Conservation (phyloP, 83 land plant genomes). For the Diphasiastrum complanatum region DNA sequence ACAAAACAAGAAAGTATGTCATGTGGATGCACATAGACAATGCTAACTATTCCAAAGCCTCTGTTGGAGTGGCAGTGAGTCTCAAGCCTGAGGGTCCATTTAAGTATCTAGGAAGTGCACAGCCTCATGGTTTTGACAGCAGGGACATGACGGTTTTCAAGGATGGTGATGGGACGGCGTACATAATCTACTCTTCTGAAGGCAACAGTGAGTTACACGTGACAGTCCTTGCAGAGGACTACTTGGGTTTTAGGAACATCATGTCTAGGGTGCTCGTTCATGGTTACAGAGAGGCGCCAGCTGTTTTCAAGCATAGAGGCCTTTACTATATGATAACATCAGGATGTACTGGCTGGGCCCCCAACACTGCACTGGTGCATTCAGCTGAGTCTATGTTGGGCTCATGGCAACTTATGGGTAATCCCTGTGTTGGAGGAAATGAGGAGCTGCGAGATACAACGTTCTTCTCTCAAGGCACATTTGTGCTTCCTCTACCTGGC, state of each 20-base stretch:
- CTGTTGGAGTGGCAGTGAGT: conserved; percentile 88
- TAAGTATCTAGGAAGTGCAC: conserved; percentile 66
- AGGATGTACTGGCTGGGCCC: conserved; percentile 97
- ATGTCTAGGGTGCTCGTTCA: conserved; percentile 60
- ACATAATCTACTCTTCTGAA: conserved; percentile 79
- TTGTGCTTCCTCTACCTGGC: conserved; percentile 84
- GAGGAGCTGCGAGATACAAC: conserved; percentile 59
- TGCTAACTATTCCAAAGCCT: conserved; percentile 86
- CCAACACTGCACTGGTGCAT: conserved; percentile 87
- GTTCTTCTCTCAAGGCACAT: conserved; percentile 87
- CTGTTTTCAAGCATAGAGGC: conserved; percentile 71
- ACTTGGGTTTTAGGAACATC: conserved; percentile 44
- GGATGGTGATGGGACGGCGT: conserved; percentile 83
- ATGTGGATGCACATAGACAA: conserved; percentile 99
- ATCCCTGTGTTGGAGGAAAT: conserved; percentile 84
- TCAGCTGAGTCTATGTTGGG: conserved; percentile 96
- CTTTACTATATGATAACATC: conserved; percentile 96
- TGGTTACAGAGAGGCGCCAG: conserved; percentile 91
- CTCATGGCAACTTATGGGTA: conserved; percentile 93
- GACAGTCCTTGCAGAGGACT: conserved; percentile 69
- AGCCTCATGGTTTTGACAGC: conserved; percentile 89
- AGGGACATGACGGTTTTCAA: conserved; percentile 96
- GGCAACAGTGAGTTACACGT: conserved; percentile 89
- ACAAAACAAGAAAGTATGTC: conserved; percentile 59
- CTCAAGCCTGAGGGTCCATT: conserved; percentile 80